Percentiles rank a stretch among this genome's conserved stretches.
These are phyloP conservation scores for Blastomyces percursus DNA, from an alignment of 2,329 filamentous ascomycete genomes.

Conservation along the genomic window DNA sequence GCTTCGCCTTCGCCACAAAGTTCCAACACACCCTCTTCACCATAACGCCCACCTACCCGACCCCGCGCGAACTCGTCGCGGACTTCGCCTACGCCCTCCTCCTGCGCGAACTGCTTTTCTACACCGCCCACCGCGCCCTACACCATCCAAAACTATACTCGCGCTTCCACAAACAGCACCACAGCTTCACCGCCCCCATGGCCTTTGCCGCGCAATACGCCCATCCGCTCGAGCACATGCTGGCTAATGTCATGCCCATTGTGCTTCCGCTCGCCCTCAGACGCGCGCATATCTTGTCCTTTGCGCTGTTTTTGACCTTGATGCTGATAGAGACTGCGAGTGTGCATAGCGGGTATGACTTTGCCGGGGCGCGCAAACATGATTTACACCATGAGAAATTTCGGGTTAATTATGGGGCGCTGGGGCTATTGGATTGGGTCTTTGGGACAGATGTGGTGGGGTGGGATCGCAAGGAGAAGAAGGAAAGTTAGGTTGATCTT, in stretches of 20 bases:
- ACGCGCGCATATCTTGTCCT: constrained; percentile 41
- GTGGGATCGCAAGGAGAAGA: not conserved
- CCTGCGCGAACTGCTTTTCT: constrained; percentile 40
- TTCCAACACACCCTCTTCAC: constrained; percentile 27
- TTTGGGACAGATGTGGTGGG: constrained; percentile 35
- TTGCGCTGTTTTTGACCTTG: constrained; percentile 41
- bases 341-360: constrained; percentile 50
- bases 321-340: constrained; percentile 44
- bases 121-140: constrained; percentile 45
- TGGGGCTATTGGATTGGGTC: constrained; percentile 46
- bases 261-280: constrained; percentile 40
- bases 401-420: constrained; percentile 43
- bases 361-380: constrained; percentile 42
- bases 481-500: not conserved
- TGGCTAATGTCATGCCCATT: constrained; percentile 45
- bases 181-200: constrained; percentile 46
- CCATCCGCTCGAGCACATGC: constrained; percentile 46
- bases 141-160: constrained; percentile 41
- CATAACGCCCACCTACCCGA: constrained; percentile 31
- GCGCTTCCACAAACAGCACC: constrained; percentile 46
- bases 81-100: constrained; percentile 35
- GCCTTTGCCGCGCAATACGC: constrained; percentile 47
- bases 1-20: constrained; percentile 11
- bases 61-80: constrained; percentile 25
- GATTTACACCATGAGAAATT: constrained; percentile 50